Conservation (phyloP, 768 basidiomycete species). For the Tylopilus plumbeoviolaceoides region DNA sequence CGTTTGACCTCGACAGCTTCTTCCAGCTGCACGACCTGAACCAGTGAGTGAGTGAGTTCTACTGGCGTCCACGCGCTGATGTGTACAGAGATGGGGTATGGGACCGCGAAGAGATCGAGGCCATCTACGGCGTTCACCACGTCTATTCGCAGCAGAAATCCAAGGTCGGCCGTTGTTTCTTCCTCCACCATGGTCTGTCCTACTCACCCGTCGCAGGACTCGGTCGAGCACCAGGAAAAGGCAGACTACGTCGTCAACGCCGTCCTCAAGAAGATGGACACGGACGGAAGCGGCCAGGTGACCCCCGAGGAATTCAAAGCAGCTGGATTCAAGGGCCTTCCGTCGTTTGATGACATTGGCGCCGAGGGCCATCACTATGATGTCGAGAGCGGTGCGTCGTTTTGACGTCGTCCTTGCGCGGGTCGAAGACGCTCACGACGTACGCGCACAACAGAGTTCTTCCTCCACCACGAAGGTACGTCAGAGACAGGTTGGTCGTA, state of each 20-base stretch:
- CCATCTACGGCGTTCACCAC: constrained; percentile 95
- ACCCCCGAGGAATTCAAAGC: constrained; percentile 66
- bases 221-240: constrained; percentile 76
- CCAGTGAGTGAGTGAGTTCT: constrained; percentile 39
- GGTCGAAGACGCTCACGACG: constrained; percentile 1
- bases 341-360: constrained; percentile 78
- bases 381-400: constrained; percentile 72
- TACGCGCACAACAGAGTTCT: constrained; percentile 61
- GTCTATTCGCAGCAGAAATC: constrained; percentile 81
- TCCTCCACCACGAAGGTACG: constrained; percentile 94
- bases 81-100: constrained; percentile 68
- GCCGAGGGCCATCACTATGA: constrained; percentile 95
- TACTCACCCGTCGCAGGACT: constrained; percentile 44
- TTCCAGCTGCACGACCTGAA: constrained; percentile 95
- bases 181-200: neutral
- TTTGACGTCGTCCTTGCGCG: neutral
- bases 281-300: constrained; percentile 66
- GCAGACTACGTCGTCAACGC: constrained; percentile 71
- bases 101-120: constrained; percentile 87
- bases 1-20: constrained; percentile 83
- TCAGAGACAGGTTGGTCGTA: neutral
- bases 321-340: constrained; percentile 71
- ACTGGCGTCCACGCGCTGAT: neutral
- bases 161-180: constrained; percentile 38
- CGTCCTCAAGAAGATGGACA: constrained; percentile 70